These are phyloP conservation scores for Mycena vitilis DNA, from an alignment of 768 basidiomycete genomes.

Conservation along the genomic window DNA sequence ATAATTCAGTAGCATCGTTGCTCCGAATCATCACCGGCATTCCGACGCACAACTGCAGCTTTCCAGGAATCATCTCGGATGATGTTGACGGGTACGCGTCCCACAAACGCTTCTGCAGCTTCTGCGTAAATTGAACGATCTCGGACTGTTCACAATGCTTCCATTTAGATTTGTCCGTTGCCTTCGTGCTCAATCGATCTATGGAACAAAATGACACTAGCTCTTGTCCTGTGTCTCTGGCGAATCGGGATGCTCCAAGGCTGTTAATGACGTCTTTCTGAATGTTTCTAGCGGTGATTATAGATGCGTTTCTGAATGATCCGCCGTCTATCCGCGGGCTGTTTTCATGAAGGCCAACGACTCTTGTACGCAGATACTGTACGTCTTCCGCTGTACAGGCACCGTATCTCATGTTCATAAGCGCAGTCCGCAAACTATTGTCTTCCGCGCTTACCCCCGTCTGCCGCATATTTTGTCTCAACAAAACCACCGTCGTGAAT, in stretches of 20 bases:
- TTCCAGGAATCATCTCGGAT: not conserved
- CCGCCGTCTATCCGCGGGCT: not conserved
- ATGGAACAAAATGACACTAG: not conserved
- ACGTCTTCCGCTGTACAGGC: slow-evolving; percentile 28
- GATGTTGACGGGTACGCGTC: not conserved
- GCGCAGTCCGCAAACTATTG: slow-evolving; percentile 31
- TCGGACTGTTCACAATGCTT: too few species aligned
- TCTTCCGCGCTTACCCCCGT: slow-evolving; percentile 5
- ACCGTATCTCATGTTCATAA: slow-evolving; percentile 35
- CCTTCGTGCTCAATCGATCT: not conserved
- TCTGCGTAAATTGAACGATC: not conserved
- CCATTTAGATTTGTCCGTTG: not conserved
- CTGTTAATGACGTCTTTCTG: not conserved
- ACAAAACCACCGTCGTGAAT: slow-evolving; percentile 46
- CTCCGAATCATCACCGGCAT: slow-evolving; percentile 1
- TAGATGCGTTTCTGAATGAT: not conserved
- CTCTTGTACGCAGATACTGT: slow-evolving; percentile 39
- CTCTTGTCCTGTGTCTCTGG: slow-evolving; percentile 2
- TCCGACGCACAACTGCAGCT: not conserved
- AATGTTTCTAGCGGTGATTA: slow-evolving; percentile 7
- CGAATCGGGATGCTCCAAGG: not conserved
- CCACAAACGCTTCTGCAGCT: not conserved
- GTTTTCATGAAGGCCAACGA: not conserved
- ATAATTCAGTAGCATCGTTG: not conserved
- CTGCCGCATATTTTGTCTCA: slow-evolving; percentile 49